phyloP scores from a whole-genome alignment of 1,284 basidiomycete genomes.

The Cryptococcus sp. region DNA sequence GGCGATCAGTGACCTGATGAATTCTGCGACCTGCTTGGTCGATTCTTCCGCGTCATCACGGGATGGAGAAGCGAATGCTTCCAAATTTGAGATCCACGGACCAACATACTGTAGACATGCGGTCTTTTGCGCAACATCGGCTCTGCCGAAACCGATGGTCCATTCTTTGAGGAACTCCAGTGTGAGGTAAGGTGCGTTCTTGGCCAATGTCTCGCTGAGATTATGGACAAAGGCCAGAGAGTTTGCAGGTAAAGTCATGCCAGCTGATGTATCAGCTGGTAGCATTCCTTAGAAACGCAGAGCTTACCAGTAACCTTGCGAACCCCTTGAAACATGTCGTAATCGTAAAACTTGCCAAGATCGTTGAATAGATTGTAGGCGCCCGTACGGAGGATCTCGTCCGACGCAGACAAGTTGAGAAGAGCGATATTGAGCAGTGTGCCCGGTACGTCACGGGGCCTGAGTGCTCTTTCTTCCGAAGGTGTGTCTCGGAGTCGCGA shows the following conservation, averaged over 20 bases:
- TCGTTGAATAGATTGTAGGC: slow-evolving; percentile 74
- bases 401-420: slow-evolving; percentile 65
- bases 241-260: slow-evolving; percentile 69
- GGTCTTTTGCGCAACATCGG: slow-evolving; percentile 63
- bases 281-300: not conserved
- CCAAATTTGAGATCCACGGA: slow-evolving; percentile 80
- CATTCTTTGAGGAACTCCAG: slow-evolving; percentile 83
- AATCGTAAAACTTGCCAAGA: slow-evolving; percentile 71
- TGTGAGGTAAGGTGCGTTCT: slow-evolving; percentile 70
- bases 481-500: slow-evolving; percentile 49
- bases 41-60: slow-evolving; percentile 44
- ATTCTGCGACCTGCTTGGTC: slow-evolving; percentile 58
- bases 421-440: slow-evolving; percentile 77
- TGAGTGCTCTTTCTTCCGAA: slow-evolving; percentile 61
- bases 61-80: slow-evolving; percentile 65
- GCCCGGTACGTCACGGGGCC: slow-evolving; percentile 75
- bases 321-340: slow-evolving; percentile 64
- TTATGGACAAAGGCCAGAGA: slow-evolving; percentile 60
- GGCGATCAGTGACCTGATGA: slow-evolving; percentile 69
- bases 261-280: slow-evolving; percentile 45
- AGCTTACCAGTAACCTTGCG: slow-evolving; percentile 58
- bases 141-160: slow-evolving; percentile 54
- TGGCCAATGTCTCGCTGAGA: slow-evolving; percentile 68
- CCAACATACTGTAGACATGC: slow-evolving; percentile 72
- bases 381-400: slow-evolving; percentile 69